Evolutionary conservation across 495 filamentous ascomycete genomes (phyloP).

Genomic region (Trypethelium eluteriae): DNA sequence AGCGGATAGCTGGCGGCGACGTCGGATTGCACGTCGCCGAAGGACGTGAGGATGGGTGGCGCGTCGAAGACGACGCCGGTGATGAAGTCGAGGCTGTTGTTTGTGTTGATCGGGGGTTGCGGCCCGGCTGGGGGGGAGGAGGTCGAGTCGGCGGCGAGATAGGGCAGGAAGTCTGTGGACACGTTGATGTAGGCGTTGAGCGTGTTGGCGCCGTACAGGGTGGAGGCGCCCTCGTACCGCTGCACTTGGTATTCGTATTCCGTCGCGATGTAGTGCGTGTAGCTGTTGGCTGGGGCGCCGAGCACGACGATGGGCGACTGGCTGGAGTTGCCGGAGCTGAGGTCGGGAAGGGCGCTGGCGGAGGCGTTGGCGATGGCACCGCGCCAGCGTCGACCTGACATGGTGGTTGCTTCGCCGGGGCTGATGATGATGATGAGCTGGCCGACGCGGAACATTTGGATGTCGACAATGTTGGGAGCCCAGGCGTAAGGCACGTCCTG

Average conservation of each 20-base stretch:
- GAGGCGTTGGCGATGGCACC: slow-evolving; percentile 57
- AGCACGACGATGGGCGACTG: slow-evolving; percentile 66
- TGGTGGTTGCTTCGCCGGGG: slow-evolving; percentile 88
- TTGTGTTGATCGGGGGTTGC: slow-evolving; percentile 73
- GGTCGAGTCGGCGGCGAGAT: slow-evolving; percentile 47
- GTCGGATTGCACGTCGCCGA: slow-evolving; percentile 65
- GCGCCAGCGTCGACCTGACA: slow-evolving; percentile 90
- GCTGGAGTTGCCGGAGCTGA: background rate
- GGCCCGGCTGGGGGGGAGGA: slow-evolving; percentile 48
- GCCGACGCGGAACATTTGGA: slow-evolving; percentile 81
- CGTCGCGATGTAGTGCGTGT: slow-evolving; percentile 93
- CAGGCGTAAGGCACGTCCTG: slow-evolving; percentile 73
- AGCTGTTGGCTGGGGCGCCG: slow-evolving; percentile 90
- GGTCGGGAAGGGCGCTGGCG: slow-evolving; percentile 37
- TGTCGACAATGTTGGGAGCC: slow-evolving; percentile 88
- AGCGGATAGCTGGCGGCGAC: slow-evolving; percentile 46
- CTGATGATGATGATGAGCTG: slow-evolving; percentile 81
- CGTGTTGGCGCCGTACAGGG: slow-evolving; percentile 87
- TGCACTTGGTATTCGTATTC: slow-evolving; percentile 86
- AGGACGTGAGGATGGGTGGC: slow-evolving; percentile 60
- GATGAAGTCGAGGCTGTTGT: slow-evolving; percentile 74
- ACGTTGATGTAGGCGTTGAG: slow-evolving; percentile 85
- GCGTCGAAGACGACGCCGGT: slow-evolving; percentile 68
- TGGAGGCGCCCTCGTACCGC: slow-evolving; percentile 92
- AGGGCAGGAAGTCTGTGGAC: slow-evolving; percentile 63